Evolutionary conservation across 768 basidiomycete species (phyloP).

Genomic region (Hygrophoropsis aurantiaca): DNA sequence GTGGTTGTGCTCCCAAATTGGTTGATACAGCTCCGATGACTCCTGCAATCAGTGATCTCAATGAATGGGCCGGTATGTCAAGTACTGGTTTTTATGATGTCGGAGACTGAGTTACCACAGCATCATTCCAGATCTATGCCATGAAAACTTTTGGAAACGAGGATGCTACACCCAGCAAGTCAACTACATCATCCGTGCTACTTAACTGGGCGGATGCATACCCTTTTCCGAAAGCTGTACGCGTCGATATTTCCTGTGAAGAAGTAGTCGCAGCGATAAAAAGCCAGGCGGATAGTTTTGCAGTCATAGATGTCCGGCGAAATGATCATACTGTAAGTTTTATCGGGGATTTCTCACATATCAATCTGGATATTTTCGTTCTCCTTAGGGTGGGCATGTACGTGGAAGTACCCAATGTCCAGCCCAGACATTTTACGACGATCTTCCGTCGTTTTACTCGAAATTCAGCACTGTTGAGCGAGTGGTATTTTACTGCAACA

Average conservation of each 20-base stretch:
- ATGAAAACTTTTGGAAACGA: slow-evolving; percentile 27
- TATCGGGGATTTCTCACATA: too few relatives aligned
- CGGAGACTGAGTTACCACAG: slow-evolving; percentile 22
- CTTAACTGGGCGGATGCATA: slow-evolving; percentile 56
- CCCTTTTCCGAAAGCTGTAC: slow-evolving; percentile 35
- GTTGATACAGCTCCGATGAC: slow-evolving; percentile 1
- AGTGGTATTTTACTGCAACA: slow-evolving; percentile 57
- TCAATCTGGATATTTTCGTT: not conserved
- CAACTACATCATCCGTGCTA: slow-evolving; percentile 23
- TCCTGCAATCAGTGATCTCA: slow-evolving; percentile 32
- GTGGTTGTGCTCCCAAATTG: not conserved
- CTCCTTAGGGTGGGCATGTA: slow-evolving; percentile 50
- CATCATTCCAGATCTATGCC: slow-evolving; percentile 49
- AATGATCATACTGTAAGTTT: slow-evolving; percentile 44
- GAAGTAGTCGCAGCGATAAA: slow-evolving; percentile 39
- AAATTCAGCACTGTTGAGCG: slow-evolving; percentile 36
- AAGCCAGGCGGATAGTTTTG: slow-evolving; percentile 19
- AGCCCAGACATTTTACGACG: slow-evolving; percentile 52
- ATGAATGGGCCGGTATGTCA: slow-evolving; percentile 45
- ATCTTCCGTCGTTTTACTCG: slow-evolving; percentile 41
- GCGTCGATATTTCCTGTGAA: slow-evolving; percentile 32
- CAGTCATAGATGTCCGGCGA: slow-evolving; percentile 51
- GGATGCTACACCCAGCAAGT: not conserved
- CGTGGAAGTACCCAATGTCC: slow-evolving; percentile 47
- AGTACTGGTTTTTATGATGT: not conserved